A percentile compares a stretch with the other conserved stretches of the same genome.
Evolutionary conservation across 1,284 basidiomycete genomes (phyloP).

Genomic region (Caloboletus inedulis): DNA sequence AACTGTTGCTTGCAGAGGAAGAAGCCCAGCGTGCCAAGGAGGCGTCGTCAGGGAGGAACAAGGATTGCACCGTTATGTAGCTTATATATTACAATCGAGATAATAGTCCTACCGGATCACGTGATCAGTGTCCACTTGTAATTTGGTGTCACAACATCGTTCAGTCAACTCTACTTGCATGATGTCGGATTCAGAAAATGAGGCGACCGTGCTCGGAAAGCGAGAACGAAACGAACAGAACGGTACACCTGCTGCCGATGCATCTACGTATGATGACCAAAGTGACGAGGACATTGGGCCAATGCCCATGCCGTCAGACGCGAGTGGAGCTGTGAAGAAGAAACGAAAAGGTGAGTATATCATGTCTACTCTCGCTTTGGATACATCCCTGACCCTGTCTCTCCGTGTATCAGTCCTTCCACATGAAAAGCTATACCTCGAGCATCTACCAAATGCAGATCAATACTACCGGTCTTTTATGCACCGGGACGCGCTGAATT

Average conservation of each 20-base stretch:
- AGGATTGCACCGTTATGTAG: conserved; percentile 63
- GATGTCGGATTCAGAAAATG: conserved; percentile 43
- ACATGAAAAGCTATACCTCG: conserved; percentile 83
- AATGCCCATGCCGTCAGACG: conserved; percentile 53
- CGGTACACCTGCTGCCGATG: neutral
- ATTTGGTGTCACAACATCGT: neutral
- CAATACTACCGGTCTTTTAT: conserved; percentile 98
- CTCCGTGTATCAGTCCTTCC: conserved; percentile 49
- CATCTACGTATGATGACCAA: conserved; percentile 37
- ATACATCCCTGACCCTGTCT: conserved; percentile 38
- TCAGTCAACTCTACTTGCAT: neutral
- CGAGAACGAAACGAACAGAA: conserved; percentile 46
- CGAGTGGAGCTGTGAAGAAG: conserved; percentile 50
- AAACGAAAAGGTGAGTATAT: conserved; percentile 64
- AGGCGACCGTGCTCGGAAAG: conserved; percentile 58
- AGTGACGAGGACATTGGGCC: conserved; percentile 72
- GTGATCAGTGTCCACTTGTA: neutral
- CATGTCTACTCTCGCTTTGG: conserved; percentile 16
- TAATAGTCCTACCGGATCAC: neutral
- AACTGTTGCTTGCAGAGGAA: conserved; percentile 52
- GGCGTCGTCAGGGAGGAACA: conserved; percentile 33
- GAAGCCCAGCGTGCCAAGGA: conserved; percentile 38
- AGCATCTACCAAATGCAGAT: conserved; percentile 88
- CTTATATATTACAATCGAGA: neutral
- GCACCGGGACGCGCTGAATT: conserved; percentile 94